These are phyloP conservation scores for Melampsora americana DNA, from an alignment of 1,284 basidiomycete genomes.

Conservation along the genomic window DNA sequence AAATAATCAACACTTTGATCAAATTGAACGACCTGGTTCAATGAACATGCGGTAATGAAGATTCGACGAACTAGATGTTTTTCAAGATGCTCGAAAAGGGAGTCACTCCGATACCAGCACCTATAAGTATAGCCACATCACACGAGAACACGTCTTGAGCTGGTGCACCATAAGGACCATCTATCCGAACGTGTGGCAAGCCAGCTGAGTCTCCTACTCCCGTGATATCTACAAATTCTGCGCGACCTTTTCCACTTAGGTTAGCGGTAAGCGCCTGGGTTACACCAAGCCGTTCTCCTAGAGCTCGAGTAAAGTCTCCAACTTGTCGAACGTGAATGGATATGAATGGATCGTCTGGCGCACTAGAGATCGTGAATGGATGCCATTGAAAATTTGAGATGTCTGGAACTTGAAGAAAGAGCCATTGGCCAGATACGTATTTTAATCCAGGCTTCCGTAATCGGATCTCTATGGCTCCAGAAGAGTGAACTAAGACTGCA, in stretches of 20 bases:
- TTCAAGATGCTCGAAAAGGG: conserved; percentile 87
- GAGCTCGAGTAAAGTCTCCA: conserved; percentile 75
- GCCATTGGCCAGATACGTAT: conserved; percentile 83
- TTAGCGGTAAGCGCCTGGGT: conserved; percentile 61
- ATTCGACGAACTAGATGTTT: conserved; percentile 68
- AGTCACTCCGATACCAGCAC: conserved; percentile 78
- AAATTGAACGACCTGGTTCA: neutral
- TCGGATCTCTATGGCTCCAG: conserved; percentile 82
- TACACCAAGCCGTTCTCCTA: conserved; percentile 76
- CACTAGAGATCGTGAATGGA: conserved; percentile 83
- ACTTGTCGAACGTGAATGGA: conserved; percentile 85
- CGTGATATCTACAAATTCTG: conserved; percentile 57
- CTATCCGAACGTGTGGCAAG: conserved; percentile 71
- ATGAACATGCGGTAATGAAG: neutral
- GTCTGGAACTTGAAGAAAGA: conserved; percentile 80
- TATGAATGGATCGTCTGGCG: conserved; percentile 82
- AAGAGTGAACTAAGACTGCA: conserved; percentile 59
- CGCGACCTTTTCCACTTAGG: conserved; percentile 59
- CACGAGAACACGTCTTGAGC: conserved; percentile 81
- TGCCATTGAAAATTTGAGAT: conserved; percentile 76
- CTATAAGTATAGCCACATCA: conserved; percentile 78
- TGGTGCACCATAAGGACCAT: conserved; percentile 79
- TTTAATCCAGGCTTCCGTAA: conserved; percentile 82
- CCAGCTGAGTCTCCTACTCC: conserved; percentile 63
- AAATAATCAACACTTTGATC: too few species aligned